A percentile compares a stretch with the other conserved stretches of the same genome.
Conservation (phyloP, 108 stramenopile genomes). For the Cyclotella sp. region DNA sequence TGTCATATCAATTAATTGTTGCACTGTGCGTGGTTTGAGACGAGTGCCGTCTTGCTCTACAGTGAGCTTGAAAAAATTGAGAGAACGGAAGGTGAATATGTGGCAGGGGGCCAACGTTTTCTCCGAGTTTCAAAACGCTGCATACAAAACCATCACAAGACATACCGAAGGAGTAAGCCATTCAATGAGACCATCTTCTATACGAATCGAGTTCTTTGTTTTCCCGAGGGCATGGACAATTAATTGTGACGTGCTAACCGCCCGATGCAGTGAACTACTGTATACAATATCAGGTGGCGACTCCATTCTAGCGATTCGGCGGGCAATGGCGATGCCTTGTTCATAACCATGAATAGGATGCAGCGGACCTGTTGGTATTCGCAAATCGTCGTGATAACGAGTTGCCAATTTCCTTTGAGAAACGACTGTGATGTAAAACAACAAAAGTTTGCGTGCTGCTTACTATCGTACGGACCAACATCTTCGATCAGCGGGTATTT, state of each 20-base stretch:
- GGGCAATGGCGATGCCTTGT: conserved; percentile 64
- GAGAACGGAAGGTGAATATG: background rate
- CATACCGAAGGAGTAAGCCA: conserved; percentile 69
- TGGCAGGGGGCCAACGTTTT: background rate
- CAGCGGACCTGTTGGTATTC: conserved; percentile 22
- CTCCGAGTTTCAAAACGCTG: too few species aligned
- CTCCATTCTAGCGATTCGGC: conserved; percentile 45
- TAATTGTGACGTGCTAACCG: conserved; percentile 68
- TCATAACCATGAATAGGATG: conserved; percentile 70
- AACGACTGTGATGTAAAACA: too few species aligned
- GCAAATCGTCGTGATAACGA: too few species aligned
- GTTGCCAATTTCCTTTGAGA: too few species aligned
- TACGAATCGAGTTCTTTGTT: conserved; percentile 41
- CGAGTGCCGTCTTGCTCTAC: conserved; percentile 62
- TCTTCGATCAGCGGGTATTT: conserved; percentile 67
- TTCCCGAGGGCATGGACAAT: conserved; percentile 55
- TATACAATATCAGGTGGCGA: conserved; percentile 59
- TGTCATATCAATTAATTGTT: conserved; percentile 47
- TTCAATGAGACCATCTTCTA: conserved; percentile 79
- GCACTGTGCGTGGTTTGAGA: conserved; percentile 54
- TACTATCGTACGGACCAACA: conserved; percentile 65
- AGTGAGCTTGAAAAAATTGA: conserved; percentile 34
- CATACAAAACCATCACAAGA: background rate
- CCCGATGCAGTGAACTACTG: conserved; percentile 63
- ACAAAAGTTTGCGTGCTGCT: conserved; percentile 2